Conservation (phyloP, 2,329 filamentous ascomycete species). For the Aspergillus sp. region DNA sequence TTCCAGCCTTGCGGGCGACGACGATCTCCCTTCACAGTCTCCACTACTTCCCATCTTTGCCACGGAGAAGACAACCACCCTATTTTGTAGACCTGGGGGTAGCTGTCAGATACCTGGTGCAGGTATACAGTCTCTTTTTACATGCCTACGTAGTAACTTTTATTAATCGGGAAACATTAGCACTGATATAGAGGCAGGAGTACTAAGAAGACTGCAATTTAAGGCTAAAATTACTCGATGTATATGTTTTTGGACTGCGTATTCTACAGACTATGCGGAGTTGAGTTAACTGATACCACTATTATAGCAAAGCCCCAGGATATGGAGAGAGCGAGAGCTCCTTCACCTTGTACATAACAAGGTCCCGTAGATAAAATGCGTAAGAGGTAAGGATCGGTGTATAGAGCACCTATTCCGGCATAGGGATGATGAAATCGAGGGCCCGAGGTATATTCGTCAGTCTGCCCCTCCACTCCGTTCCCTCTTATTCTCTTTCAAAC, state of each 20-base stretch:
- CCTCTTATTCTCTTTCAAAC: neutral
- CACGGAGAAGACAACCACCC: neutral
- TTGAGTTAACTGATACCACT: too few species aligned
- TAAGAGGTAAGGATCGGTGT: neutral
- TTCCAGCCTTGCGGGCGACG: slow-evolving; percentile 1
- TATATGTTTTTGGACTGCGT: too few species aligned
- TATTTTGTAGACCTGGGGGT: neutral
- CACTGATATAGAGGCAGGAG: too few species aligned
- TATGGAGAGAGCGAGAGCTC: too few species aligned
- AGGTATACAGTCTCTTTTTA: neutral
- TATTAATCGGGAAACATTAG: too few species aligned
- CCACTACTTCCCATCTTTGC: neutral
- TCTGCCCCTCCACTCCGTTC: neutral
- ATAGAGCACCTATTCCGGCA: neutral
- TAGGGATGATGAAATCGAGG: neutral
- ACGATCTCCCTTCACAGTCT: neutral
- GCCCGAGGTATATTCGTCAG: slow-evolving; percentile 1
- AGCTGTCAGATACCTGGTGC: neutral
- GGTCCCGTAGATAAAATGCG: neutral
- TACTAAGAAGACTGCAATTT: too few species aligned
- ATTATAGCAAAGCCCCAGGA: too few species aligned
- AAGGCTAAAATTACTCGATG: too few species aligned
- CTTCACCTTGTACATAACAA: too few species aligned
- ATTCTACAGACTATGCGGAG: too few species aligned
- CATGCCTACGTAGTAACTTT: too few species aligned